phyloP scores from a whole-genome alignment of 495 filamentous ascomycete genomes.

The Hypoxylon trugodes region DNA sequence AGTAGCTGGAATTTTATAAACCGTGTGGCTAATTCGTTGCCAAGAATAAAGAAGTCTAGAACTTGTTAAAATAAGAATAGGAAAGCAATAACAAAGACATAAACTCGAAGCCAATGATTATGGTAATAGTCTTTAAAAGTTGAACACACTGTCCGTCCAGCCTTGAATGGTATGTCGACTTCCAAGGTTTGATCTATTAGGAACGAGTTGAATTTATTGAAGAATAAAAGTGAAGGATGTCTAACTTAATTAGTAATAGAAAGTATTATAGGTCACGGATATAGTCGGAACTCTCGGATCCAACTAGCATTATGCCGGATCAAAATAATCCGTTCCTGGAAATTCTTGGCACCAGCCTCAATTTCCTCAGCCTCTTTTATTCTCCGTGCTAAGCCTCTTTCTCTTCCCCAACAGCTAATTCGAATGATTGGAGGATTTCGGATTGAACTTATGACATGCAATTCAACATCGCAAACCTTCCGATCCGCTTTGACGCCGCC shows the following conservation, averaged over 20 bases:
- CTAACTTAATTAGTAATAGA: too few relatives aligned
- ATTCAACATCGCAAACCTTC: constrained; percentile 5
- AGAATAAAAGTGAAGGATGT: too few relatives aligned
- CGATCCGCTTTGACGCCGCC: constrained; percentile 17
- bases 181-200: background rate
- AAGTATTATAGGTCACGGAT: too few relatives aligned
- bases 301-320: constrained; percentile 5
- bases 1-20: background rate
- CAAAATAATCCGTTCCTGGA: constrained; percentile 8
- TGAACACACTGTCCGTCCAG: too few relatives aligned
- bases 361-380: constrained; percentile 13
- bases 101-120: background rate
- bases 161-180: too few relatives aligned
- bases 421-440: too few relatives aligned
- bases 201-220: background rate
- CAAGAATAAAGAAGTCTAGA: background rate
- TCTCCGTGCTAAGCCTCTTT: constrained; percentile 5
- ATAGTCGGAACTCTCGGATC: background rate
- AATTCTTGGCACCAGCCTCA: constrained; percentile 21
- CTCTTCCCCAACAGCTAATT: background rate
- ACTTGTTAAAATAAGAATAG: background rate
- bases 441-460: too few relatives aligned
- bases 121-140: too few relatives aligned
- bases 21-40: background rate
- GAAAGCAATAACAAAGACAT: background rate